Evolutionary conservation across 2,329 filamentous ascomycete species (phyloP), one percentile per base, ranked within the genome.

Genomic region (Blumeria graminis): DNA sequence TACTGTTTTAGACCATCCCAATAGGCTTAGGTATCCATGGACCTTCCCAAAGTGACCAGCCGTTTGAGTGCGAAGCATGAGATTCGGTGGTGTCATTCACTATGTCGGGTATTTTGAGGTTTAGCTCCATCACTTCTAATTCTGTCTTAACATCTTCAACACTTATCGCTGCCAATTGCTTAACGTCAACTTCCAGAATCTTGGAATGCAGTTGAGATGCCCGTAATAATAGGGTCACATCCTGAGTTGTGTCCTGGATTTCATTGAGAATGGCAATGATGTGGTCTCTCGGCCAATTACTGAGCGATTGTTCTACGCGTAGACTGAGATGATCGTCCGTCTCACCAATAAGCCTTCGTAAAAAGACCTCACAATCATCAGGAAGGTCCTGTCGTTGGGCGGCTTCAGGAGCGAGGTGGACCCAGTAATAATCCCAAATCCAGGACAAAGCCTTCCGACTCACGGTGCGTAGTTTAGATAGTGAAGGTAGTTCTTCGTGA

Each of bases 401-500:
- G 14, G 14, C 6, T 28, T 55, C 9, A 54, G 11, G 35, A 55
- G 22, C 8, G 52, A 80, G 65, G 39, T 70, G 69, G 11, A 65
- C 69, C 89, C 89, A 96, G 71, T 94, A 95, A 67, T 86, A 86
- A 56, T 81, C 75, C 86, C 86, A 94, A 55, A 95, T 80, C 89
- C 89, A 95, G 48, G 74, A 72, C 59, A 95, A 72, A 0, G 84
- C 86, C 62, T 82, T 78, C 60, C 74, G 70, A 1, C 83, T 78
- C 1, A 84, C 84, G 38, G 75, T 74, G 55, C 86, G 77, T 59
- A 95, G 71, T 60, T 86, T 80, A 10, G 77, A 74, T 56, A 94
- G 71, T 1, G 82, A 81, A 0, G 89, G 89, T 57, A 94, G 71
- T 65, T 88, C 84, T 68, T 93, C 86, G 67, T 96, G 89, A 43